phyloP scores from a whole-genome alignment of 176 grass and related monocot genomes.

The Raddia distichophylla region DNA sequence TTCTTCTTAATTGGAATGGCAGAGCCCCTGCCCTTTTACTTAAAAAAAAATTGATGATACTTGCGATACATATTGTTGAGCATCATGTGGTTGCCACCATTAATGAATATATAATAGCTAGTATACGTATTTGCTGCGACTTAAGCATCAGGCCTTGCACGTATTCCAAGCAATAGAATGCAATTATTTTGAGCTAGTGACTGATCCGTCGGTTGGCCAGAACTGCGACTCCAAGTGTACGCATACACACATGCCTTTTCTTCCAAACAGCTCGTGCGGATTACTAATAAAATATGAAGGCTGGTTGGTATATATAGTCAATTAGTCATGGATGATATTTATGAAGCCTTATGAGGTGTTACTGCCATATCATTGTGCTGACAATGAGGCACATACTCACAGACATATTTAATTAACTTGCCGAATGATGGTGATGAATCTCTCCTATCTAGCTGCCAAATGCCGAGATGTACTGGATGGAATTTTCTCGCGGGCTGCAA shows the following conservation, averaged over 20 bases:
- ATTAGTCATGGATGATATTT: not conserved
- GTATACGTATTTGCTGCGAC: constrained; percentile 46
- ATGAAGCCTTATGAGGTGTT: constrained; percentile 28
- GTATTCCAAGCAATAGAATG: constrained; percentile 33
- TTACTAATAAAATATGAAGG: not conserved
- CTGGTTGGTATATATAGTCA: not conserved
- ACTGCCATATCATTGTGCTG: constrained; percentile 22
- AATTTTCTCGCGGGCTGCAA: constrained; percentile 2
- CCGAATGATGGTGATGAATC: constrained; percentile 34
- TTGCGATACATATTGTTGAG: no score
- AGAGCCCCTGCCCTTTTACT: no score
- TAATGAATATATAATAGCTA: no score
- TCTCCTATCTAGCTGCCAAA: not conserved
- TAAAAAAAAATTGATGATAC: no score
- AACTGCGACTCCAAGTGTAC: constrained; percentile 40
- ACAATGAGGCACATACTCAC: constrained; percentile 24
- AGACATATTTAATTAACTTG: not conserved
- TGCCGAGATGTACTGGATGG: not conserved
- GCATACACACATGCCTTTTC: not conserved
- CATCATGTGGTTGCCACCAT: no score
- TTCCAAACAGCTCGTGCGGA: constrained; percentile 19
- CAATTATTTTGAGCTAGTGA: constrained; percentile 42
- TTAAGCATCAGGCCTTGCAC: constrained; percentile 40
- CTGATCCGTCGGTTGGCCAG: constrained; percentile 47
- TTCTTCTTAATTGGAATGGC: no score